Base-by-base conservation (phyloP, 148 eudicot genomes). In the Arctostaphylos glauca region DNA sequence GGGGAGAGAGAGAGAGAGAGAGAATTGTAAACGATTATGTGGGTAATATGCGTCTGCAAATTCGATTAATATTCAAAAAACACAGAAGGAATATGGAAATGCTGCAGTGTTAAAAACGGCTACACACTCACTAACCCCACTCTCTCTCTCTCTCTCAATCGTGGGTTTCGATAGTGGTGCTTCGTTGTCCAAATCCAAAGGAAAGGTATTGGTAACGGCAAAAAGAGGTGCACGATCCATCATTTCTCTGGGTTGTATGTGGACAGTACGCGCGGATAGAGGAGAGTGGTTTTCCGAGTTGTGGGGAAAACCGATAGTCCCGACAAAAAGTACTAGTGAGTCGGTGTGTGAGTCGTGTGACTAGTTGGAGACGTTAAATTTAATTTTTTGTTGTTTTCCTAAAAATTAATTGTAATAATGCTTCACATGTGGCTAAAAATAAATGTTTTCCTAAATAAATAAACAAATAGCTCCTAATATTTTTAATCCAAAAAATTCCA, bases 21-120 rank as follows among this genome's bases (percentile, higher is more conserved):
- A 71, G 76, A 31, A 12, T 16, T 14, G 6, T 38, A 48, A 12
- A 15, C 9, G 77, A 9, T 43, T 7, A 46, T n/a, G 38, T 16
- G 64, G 64, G 52, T 53, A 23, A 43, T 9, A 52, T 6, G 49
- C 38, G 38, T 31, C 38, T 31, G 38, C 1, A 31, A 31, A 31
- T 31, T 31, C 38, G 38, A 31, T 31, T 31, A 31, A 31, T 31
- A 44, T 53, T 83, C 54, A 9, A 67, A 67, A 77, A 77, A 47
- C 50, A 43, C 64, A 73, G 53, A 46, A 73, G 46, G 53, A 47
- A 47, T 6, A 10, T 6, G 23, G 53, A 25, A 50, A 84, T 74
- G 84, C 92, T 1, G 92, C 89, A 77, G 77, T 89, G 64, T 90
- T 89, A 93, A 5, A 92, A 2, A 43, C 50, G 49, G 3, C 15